phyloP scores from a whole-genome alignment of 2,329 filamentous ascomycete species.

The Aspergillus latus region DNA sequence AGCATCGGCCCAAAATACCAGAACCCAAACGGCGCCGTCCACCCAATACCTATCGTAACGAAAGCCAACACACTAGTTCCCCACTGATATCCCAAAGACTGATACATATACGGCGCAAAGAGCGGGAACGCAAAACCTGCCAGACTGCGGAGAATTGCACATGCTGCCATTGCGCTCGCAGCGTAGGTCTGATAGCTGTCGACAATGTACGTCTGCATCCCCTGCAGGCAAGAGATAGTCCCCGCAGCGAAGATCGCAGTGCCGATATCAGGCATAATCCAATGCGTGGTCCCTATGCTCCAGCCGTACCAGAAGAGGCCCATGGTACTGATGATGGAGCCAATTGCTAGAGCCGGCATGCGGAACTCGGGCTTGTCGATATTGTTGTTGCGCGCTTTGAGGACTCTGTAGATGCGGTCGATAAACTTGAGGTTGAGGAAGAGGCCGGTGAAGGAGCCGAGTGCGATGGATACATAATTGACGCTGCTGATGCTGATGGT shows the following conservation, averaged over 20 bases:
- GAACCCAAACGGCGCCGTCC: neutral
- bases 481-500: conserved; percentile 57
- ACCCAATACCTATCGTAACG: neutral
- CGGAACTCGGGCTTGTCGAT: conserved; percentile 58
- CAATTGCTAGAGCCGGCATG: conserved; percentile 58
- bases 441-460: conserved; percentile 60
- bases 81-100: neutral
- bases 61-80: neutral
- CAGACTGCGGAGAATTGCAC: conserved; percentile 12
- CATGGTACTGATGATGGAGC: conserved; percentile 51
- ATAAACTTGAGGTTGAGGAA: conserved; percentile 50
- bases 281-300: conserved; percentile 49
- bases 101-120: conserved; percentile 27
- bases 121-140: conserved; percentile 35
- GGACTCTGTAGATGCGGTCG: conserved; percentile 48
- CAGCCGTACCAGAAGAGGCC: conserved; percentile 60
- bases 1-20: neutral
- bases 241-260: conserved; percentile 49
- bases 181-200: conserved; percentile 34
- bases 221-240: conserved; percentile 38
- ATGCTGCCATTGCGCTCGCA: conserved; percentile 25
- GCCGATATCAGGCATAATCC: conserved; percentile 56
- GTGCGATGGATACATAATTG: conserved; percentile 62
- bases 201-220: conserved; percentile 35
- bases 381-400: conserved; percentile 46